Evolutionary conservation across 2,329 filamentous ascomycete species (phyloP), one percentile per base, ranked within the genome.

Genomic region (Colletotrichum eremochloae): DNA sequence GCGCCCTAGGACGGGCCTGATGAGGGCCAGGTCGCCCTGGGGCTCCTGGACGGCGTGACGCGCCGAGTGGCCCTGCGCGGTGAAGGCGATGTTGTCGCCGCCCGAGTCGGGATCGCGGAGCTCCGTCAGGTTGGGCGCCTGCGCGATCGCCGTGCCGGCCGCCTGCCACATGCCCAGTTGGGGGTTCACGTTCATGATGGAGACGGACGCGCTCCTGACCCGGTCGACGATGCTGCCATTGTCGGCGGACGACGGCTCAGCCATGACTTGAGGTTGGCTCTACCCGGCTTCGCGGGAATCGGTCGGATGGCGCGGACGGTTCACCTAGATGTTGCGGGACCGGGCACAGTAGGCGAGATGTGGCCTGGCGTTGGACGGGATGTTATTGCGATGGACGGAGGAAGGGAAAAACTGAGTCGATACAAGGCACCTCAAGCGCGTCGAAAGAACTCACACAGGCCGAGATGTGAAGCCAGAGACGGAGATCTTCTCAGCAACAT

Each of bases 101-200:
- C 78, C 78, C 0, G 74, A 75, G 24, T 77, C 72, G 24, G 76
- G 67, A 61, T 78, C 77, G 62, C 78, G 76, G 8, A 79, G 76
- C 69, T 79, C 78, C 0, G 75, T 76, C 42, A 79, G 75, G 42
- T 77, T 78, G 31, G 78, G 78, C 4, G 78, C 78, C 55, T 79
- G 78, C 18, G 77, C 78, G 60, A 79, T 78, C 56, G 78, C 78
- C 20, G 78, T 79, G 60, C 78, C 78, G 50, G 78, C 75, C 61
- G 78, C 78, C 73, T 79, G 78, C 78, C 78, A 79, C 67, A 78
- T 76, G 67, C 78, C 78, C 52, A 79, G 72, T 70, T 79, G 78
- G 2, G 77, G 78, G 60, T 77, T 79, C 53, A 74, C 73, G 42
- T 78, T 77, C 46, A 78, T 72, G 57, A 79, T 36, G 18, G 77